These are phyloP conservation scores for Exophiala calicioides DNA, from an alignment of 2,329 filamentous ascomycete genomes.

Conservation along the genomic window DNA sequence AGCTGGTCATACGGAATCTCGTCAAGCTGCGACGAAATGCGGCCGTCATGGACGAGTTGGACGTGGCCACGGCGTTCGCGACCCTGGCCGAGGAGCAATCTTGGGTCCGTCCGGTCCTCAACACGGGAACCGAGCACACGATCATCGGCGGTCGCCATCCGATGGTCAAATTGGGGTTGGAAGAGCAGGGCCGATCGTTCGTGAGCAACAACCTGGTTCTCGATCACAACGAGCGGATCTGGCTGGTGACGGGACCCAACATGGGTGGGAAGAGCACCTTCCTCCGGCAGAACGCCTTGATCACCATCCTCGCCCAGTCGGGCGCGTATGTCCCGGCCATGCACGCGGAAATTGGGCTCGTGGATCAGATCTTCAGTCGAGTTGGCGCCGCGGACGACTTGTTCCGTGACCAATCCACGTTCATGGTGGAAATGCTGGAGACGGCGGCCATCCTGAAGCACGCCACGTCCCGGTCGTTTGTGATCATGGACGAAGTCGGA, in stretches of 20 bases:
- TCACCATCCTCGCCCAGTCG: conserved; percentile 88
- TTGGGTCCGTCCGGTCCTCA: conserved; percentile 73
- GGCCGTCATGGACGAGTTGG: conserved; percentile 86
- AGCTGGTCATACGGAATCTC: conserved; percentile 75
- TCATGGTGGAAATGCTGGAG: conserved; percentile 99
- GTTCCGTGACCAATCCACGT: conserved; percentile 93
- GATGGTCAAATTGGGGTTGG: conserved; percentile 82
- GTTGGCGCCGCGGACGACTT: conserved; percentile 93
- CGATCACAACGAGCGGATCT: conserved; percentile 70
- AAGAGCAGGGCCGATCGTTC: conserved; percentile 77
- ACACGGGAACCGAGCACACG: conserved; percentile 64
- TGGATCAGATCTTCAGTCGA: conserved; percentile 94
- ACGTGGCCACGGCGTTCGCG: conserved; percentile 85
- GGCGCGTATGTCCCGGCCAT: conserved; percentile 90
- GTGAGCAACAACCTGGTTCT: conserved; percentile 83
- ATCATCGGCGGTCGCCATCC: conserved; percentile 87
- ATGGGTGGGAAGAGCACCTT: conserved; percentile 99
- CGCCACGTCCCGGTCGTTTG: conserved; percentile 81
- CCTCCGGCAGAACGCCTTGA: conserved; percentile 89
- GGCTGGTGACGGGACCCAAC: conserved; percentile 79
- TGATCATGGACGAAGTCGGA: conserved; percentile 98
- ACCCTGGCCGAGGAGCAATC: conserved; percentile 72
- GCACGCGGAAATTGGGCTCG: conserved; percentile 81
- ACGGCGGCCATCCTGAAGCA: conserved; percentile 85
- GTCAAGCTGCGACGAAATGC: conserved; percentile 87